phyloP scores from a whole-genome alignment of 257 asterid genomes.

The Capsicum baccatum region DNA sequence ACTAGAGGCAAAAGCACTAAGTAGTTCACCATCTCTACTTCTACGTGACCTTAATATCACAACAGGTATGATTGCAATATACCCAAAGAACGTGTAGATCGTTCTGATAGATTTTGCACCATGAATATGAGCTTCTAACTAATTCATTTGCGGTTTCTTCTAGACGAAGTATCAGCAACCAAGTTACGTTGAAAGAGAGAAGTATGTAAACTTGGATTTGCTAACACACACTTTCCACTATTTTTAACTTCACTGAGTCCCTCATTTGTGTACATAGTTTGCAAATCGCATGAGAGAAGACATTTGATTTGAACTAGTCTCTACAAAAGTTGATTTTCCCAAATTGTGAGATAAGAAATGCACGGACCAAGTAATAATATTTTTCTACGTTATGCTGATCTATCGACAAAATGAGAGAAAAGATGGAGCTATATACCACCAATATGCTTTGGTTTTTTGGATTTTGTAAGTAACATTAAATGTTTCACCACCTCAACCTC shows the following conservation, averaged over 20 bases:
- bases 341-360: neutral
- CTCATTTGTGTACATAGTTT: neutral
- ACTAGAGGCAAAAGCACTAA: neutral
- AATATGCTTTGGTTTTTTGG: too few species aligned
- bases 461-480: too few species aligned
- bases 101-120: neutral
- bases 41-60: neutral
- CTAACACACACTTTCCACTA: too few species aligned
- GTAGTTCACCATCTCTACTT: neutral
- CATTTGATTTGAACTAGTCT: neutral
- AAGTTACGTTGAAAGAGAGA: too few species aligned
- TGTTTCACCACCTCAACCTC: neutral
- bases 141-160: neutral
- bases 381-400: neutral
- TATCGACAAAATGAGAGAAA: neutral
- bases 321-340: neutral
- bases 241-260: too few species aligned
- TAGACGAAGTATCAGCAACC: neutral
- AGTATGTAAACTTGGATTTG: too few species aligned
- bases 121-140: neutral
- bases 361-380: neutral
- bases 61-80: neutral
- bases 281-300: neutral
- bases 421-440: too few species aligned
- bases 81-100: neutral